Evolutionary conservation across 2,329 filamentous ascomycete species (phyloP), one percentile per base, ranked within the genome.

Genomic region (Akanthomyces uredinophilus): DNA sequence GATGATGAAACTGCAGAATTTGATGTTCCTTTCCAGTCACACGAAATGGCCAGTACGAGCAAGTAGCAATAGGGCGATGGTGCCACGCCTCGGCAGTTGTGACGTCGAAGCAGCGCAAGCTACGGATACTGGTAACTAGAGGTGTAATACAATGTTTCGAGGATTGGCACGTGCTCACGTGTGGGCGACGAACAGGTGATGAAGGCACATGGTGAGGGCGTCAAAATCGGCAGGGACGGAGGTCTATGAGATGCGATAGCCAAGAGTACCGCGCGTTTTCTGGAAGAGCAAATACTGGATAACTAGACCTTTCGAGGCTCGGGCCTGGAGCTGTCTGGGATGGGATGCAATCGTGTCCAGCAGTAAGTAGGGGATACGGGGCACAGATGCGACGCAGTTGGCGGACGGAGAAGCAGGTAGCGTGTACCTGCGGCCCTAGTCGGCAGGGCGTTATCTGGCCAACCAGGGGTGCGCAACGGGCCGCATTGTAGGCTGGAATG

Each of bases 21-120:
- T n/a, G n/a, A n/a, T n/a, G n/a, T n/a, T n/a, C n/a, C n/a, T n/a
- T n/a, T n/a, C n/a, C n/a, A n/a, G n/a, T n/a, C n/a, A n/a, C n/a
- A n/a, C n/a, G n/a, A n/a, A n/a, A n/a, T n/a, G n/a, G 6, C 27
- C 27, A 29, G 24, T 49, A 24, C n/a, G 22, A 16, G 46, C 32
- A n/a, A 6, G n/a, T 32, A 10, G 32, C 32, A 35, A 27, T 10
- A 29, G 5, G n/a, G 37, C 13, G 14, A 39, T 49, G 44, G 29
- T 50, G 58, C 58, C 49, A 54, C 58, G 53, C 52, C 60, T 57
- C 60, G 60, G 60, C 58, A 61, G 37, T 37, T 54, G 47, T 29
- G 44, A 41, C 44, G 32, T 27, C 35, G 41, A 20, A 7, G 1
- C 10, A 6, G n/a, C 13, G 13, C 39, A 29, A 27, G 37, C 35